phyloP scores from a whole-genome alignment of 2,329 filamentous ascomycete species.

The Sarocladiaceae sp. region DNA sequence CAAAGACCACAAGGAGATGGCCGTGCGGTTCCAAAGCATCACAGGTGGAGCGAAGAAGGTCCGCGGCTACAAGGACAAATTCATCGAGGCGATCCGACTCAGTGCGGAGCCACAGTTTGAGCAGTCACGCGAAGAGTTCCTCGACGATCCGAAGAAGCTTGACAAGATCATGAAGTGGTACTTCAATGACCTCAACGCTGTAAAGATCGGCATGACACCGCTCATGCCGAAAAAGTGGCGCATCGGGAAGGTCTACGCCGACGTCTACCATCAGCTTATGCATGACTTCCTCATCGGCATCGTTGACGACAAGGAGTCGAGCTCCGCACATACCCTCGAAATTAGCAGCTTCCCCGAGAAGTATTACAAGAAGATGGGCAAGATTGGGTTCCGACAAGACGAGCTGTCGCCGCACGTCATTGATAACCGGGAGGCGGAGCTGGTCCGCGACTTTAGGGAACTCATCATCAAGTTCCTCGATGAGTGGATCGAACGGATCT shows the following conservation, averaged over 20 bases:
- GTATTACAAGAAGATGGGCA: slow-evolving; percentile 93
- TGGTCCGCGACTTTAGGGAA: slow-evolving; percentile 88
- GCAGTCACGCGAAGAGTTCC: slow-evolving; percentile 64
- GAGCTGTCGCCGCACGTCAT: slow-evolving; percentile 82
- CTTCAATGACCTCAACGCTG: slow-evolving; percentile 95
- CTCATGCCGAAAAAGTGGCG: slow-evolving; percentile 97
- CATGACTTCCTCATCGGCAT: slow-evolving; percentile 82
- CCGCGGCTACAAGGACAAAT: slow-evolving; percentile 95
- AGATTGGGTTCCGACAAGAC: slow-evolving; percentile 71
- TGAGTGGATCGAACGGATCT: slow-evolving; percentile 96
- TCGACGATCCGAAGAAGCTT: slow-evolving; percentile 74
- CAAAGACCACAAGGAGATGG: slow-evolving; percentile 92
- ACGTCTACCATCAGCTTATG: slow-evolving; percentile 92
- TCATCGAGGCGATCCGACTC: slow-evolving; percentile 70
- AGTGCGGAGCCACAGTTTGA: slow-evolving; percentile 70
- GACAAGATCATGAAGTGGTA: slow-evolving; percentile 92
- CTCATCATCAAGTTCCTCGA: slow-evolving; percentile 94
- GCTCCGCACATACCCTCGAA: slow-evolving; percentile 78
- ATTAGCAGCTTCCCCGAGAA: slow-evolving; percentile 94
- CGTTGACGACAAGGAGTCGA: slow-evolving; percentile 79
- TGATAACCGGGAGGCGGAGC: slow-evolving; percentile 81
- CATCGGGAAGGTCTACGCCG: slow-evolving; percentile 82
- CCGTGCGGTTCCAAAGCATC: slow-evolving; percentile 88
- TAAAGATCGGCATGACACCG: slow-evolving; percentile 84
- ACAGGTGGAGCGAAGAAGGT: slow-evolving; percentile 87